Percentiles rank a stretch among this genome's conserved stretches.
Evolutionary conservation across 345 rosid species (phyloP).

Genomic region (Theobroma cacao): DNA sequence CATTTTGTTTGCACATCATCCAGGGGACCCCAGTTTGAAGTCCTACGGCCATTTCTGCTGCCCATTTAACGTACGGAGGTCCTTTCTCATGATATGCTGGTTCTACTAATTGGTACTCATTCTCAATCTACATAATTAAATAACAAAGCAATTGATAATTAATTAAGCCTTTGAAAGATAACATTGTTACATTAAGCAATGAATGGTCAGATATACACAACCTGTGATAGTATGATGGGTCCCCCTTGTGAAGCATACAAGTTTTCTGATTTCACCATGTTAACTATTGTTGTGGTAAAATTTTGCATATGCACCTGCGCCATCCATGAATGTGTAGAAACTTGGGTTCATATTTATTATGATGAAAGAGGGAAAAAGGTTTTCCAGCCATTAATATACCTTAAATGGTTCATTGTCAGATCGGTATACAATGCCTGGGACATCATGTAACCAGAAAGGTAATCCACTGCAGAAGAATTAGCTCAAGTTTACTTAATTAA

Average conservation of each 20-base stretch:
- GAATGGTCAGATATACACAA: not conserved
- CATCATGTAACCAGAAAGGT: conserved; percentile 84
- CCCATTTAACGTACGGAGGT: conserved; percentile 65
- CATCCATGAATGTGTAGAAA: not conserved
- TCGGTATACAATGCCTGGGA: conserved; percentile 66
- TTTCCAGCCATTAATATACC: conserved; percentile 20
- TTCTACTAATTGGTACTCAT: conserved; percentile 62
- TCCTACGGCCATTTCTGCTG: conserved; percentile 73
- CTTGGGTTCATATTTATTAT: too few species aligned
- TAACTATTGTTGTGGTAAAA: conserved; percentile 60
- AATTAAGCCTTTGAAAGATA: not conserved
- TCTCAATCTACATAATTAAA: not conserved
- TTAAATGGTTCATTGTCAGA: conserved; percentile 78
- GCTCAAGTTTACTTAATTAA: too few species aligned
- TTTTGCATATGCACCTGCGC: conserved; percentile 58
- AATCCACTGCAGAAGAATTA: conserved; percentile 51
- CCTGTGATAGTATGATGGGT: conserved; percentile 95
- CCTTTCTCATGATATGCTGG: conserved; percentile 52
- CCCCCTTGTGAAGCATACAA: conserved; percentile 94
- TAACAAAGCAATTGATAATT: not conserved
- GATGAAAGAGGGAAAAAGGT: not conserved
- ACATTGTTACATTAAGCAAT: not conserved
- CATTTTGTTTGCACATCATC: conserved; percentile 87
- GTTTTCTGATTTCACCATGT: conserved; percentile 71
- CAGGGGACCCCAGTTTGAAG: conserved; percentile 88